A percentile compares a stretch with the other conserved stretches of the same genome.
phyloP scores from a whole-genome alignment of 306 rosid genomes.

The Hylodesmum podocarpum region DNA sequence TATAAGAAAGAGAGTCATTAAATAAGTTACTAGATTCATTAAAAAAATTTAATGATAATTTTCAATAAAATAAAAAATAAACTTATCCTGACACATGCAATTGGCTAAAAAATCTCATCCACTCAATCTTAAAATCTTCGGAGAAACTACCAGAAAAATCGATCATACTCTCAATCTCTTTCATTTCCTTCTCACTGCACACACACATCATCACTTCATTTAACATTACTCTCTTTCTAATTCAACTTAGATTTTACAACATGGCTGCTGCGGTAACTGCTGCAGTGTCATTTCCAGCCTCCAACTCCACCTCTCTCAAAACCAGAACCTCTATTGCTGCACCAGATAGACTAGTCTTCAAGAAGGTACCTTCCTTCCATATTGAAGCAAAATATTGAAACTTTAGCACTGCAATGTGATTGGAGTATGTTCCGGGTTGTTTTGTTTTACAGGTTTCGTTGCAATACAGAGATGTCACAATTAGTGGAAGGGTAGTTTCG shows the following conservation, averaged over 20 bases:
- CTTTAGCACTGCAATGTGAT: background rate
- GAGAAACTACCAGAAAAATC: slow-evolving; percentile 25
- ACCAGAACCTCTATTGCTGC: slow-evolving; percentile 49
- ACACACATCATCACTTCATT: slow-evolving; percentile 28
- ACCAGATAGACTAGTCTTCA: slow-evolving; percentile 61
- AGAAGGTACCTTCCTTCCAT: slow-evolving; percentile 46
- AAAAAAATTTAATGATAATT: no score
- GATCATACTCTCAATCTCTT: background rate
- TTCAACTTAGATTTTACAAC: slow-evolving; percentile 14
- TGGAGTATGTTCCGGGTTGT: slow-evolving; percentile 6
- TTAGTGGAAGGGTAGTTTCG: slow-evolving; percentile 50
- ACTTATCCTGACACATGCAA: slow-evolving; percentile 74
- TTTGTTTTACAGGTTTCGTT: slow-evolving; percentile 51
- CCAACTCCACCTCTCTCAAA: slow-evolving; percentile 67
- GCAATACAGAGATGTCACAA: slow-evolving; percentile 49
- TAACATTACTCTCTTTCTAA: slow-evolving; percentile 12
- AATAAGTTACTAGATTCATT: no score
- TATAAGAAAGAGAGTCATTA: no score
- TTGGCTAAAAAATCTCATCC: slow-evolving; percentile 72
- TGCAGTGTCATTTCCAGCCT: slow-evolving; percentile 79
- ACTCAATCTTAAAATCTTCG: slow-evolving; percentile 66
- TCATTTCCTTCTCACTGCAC: slow-evolving; percentile 1
- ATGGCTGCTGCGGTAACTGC: slow-evolving; percentile 95
- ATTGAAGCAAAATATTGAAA: background rate
- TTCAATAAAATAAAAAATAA: no score